Percentiles rank a stretch among this genome's conserved stretches.
Evolutionary conservation across 2,329 filamentous ascomycete genomes (phyloP).

Genomic region (Coniochaeta ligniaria): DNA sequence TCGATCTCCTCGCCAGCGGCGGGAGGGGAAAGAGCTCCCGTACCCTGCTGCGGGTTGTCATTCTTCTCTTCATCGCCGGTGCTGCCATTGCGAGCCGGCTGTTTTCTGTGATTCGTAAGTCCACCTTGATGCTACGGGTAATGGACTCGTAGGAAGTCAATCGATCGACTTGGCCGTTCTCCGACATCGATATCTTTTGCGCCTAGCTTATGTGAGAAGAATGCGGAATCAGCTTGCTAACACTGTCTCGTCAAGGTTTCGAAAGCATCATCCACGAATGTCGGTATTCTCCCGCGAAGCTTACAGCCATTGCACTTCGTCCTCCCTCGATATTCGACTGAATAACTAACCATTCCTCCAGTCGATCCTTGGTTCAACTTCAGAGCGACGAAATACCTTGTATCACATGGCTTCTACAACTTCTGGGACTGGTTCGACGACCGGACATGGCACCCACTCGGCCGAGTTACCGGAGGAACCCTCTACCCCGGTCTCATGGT

Average conservation of each 20-base stretch:
- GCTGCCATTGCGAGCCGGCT: conserved; percentile 89
- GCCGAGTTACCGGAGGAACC: conserved; percentile 97
- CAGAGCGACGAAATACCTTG: conserved; percentile 93
- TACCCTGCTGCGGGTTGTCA: conserved; percentile 79
- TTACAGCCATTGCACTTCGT: neutral
- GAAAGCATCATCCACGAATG: conserved; percentile 99
- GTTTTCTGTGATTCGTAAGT: conserved; percentile 95
- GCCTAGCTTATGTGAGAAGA: neutral
- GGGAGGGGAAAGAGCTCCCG: conserved; percentile 75
- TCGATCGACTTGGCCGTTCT: neutral
- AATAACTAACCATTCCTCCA: conserved; percentile 33
- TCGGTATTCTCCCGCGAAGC: conserved; percentile 44
- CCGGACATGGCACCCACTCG: conserved; percentile 98
- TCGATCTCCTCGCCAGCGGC: conserved; percentile 64
- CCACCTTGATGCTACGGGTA: neutral
- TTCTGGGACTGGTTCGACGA: conserved; percentile 99
- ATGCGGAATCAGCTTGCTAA: conserved; percentile 7
- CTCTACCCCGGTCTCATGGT: conserved; percentile 98
- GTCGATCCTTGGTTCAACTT: conserved; percentile 99
- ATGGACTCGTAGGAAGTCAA: neutral
- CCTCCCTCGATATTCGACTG: neutral
- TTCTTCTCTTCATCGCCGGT: conserved; percentile 83
- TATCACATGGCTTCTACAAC: conserved; percentile 94
- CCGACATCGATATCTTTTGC: neutral
- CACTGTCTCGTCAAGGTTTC: conserved; percentile 54